Evolutionary conservation across 2,329 filamentous ascomycete species (phyloP).

Genomic region (Fusarium zealandicum): DNA sequence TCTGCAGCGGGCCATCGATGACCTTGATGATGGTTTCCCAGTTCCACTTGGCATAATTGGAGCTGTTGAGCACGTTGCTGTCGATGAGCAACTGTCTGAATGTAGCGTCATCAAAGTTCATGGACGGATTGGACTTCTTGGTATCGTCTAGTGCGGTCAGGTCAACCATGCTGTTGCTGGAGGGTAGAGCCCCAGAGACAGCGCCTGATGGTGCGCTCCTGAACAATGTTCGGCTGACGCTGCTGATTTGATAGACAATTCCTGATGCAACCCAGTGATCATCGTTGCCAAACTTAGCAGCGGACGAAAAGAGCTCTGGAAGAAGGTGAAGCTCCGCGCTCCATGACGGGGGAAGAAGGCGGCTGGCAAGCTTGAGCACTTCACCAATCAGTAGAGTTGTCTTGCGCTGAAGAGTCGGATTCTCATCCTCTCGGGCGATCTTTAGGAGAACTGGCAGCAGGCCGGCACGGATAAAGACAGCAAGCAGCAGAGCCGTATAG

Average conservation of each 20-base stretch:
- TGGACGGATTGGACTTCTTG: conserved; percentile 57
- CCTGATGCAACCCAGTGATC: conserved; percentile 82
- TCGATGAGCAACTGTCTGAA: conserved; percentile 74
- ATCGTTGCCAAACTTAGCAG: conserved; percentile 74
- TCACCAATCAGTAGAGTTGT: conserved; percentile 91
- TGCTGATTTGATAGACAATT: conserved; percentile 97
- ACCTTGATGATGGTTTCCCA: conserved; percentile 93
- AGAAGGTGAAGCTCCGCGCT: conserved; percentile 87
- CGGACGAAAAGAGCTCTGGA: conserved; percentile 81
- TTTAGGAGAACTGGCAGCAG: conserved; percentile 68
- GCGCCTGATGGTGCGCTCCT: conserved; percentile 68
- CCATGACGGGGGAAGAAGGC: conserved; percentile 81
- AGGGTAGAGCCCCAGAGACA: conserved; percentile 49
- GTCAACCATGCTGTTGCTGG: conserved; percentile 56
- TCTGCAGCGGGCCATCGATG: conserved; percentile 90
- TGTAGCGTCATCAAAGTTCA: conserved; percentile 65
- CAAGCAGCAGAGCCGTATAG: conserved; percentile 87
- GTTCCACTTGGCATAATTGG: conserved; percentile 95
- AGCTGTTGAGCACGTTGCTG: conserved; percentile 85
- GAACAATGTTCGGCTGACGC: conserved; percentile 91
- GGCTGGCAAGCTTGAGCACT: conserved; percentile 86
- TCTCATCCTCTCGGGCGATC: conserved; percentile 73
- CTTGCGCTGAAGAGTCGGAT: conserved; percentile 79
- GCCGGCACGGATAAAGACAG: conserved; percentile 83
- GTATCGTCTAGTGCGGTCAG: conserved; percentile 63